phyloP scores from a whole-genome alignment of 2,329 filamentous ascomycete genomes.

The Aspergillus thermomutatus region DNA sequence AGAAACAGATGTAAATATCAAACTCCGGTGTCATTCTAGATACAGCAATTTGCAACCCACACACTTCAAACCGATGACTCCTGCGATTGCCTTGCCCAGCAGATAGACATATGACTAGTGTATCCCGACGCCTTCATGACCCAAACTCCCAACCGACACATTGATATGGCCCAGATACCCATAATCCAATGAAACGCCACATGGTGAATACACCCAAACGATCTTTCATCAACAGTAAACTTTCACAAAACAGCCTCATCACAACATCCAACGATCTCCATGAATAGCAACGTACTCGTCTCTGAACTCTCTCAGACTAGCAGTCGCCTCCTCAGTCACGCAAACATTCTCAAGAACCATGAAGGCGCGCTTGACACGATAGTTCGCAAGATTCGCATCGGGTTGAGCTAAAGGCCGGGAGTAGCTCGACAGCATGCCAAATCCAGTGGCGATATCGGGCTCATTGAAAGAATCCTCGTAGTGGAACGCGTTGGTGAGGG shows the following conservation, averaged over 20 bases:
- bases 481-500: conserved; percentile 29
- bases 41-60: background rate
- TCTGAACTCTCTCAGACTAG: conserved; percentile 31
- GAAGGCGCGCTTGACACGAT: conserved; percentile 31
- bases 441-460: conserved; percentile 25
- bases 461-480: conserved; percentile 31
- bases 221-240: background rate
- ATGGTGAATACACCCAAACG: background rate
- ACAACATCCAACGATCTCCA: conserved; percentile 20
- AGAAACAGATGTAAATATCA: background rate
- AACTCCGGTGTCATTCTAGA: background rate
- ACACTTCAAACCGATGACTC: background rate
- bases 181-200: background rate
- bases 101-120: background rate
- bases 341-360: conserved; percentile 33
- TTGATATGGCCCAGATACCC: background rate
- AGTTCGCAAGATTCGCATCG: conserved; percentile 14
- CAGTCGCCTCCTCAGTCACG: conserved; percentile 31
- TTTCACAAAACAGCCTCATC: background rate
- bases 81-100: background rate
- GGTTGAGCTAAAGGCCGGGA: conserved; percentile 12
- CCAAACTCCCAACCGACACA: background rate
- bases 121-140: background rate
- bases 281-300: conserved; percentile 20
- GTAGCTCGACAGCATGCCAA: conserved; percentile 22